These are phyloP conservation scores for Ganoderma sp. DNA, from an alignment of 1,284 basidiomycete species.

Conservation along the genomic window DNA sequence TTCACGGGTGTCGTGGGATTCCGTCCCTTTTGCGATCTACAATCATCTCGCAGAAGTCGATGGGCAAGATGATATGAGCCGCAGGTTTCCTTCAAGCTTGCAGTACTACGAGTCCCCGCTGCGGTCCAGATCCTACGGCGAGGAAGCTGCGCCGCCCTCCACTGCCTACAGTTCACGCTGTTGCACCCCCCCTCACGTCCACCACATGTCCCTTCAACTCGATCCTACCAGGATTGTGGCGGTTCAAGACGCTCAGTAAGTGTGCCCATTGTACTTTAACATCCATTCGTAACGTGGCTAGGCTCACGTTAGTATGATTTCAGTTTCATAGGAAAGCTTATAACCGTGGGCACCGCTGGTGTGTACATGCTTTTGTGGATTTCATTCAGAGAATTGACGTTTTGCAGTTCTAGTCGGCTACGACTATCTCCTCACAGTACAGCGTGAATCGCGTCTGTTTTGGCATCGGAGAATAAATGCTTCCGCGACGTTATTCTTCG, in stretches of 20 bases:
- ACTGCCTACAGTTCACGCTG: too few relatives aligned
- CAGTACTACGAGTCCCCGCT: too few relatives aligned
- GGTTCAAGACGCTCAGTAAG: background rate
- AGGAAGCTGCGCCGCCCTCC: too few relatives aligned
- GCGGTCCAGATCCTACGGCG: too few relatives aligned
- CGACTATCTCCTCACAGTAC: constrained; percentile 17
- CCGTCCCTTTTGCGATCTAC: too few relatives aligned
- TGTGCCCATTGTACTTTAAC: background rate
- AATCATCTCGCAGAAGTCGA: too few relatives aligned
- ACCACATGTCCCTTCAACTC: background rate
- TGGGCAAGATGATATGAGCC: too few relatives aligned
- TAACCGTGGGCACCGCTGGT: background rate
- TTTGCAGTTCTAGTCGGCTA: constrained; percentile 12
- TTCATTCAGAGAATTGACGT: background rate
- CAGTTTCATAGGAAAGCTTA: background rate
- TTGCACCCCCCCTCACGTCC: too few relatives aligned
- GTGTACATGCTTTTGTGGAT: too few relatives aligned
- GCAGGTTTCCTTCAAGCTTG: too few relatives aligned
- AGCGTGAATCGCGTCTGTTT: constrained; percentile 13
- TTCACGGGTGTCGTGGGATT: too few relatives aligned
- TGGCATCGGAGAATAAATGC: constrained; percentile 9
- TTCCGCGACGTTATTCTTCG: constrained; percentile 9
- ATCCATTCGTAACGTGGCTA: background rate
- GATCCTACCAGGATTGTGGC: background rate
- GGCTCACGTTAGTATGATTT: background rate